These are phyloP conservation scores for Ajuga chamaepitys DNA, from an alignment of 257 asterid genomes.

Conservation along the genomic window DNA sequence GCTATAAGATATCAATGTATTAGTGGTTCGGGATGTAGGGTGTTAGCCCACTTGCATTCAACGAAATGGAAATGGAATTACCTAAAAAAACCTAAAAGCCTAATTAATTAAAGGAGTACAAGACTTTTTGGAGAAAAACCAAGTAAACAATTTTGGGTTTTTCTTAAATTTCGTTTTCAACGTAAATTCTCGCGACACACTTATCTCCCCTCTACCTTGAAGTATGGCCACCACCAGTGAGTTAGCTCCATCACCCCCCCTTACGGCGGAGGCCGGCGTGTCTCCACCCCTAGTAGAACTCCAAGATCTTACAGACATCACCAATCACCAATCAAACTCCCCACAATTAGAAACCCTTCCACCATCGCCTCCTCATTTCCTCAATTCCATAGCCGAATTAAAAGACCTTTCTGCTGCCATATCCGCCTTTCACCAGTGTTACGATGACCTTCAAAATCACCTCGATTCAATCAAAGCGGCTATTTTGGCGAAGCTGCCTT, in stretches of 20 bases:
- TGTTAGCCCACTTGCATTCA: too few species aligned
- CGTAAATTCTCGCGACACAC: neutral
- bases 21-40: too few species aligned
- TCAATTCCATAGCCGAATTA: conserved; percentile 32
- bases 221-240: conserved; percentile 19
- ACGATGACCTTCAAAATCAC: conserved; percentile 50
- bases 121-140: too few species aligned
- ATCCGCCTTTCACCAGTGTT: conserved; percentile 45
- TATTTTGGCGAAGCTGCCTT: conserved; percentile 30
- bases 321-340: neutral
- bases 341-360: conserved; percentile 15
- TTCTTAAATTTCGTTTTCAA: neutral
- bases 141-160: too few species aligned
- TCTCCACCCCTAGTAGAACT: neutral
- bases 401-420: conserved; percentile 43
- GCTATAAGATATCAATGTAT: too few species aligned
- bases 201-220: neutral
- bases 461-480: conserved; percentile 40
- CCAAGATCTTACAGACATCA: neutral
- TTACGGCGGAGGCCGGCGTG: conserved; percentile 6
- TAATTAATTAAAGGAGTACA: too few species aligned
- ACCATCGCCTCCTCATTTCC: conserved; percentile 21
- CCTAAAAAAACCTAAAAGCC: too few species aligned
- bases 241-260: neutral
- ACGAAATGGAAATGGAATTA: too few species aligned